These are phyloP conservation scores for Hawksworthiomyces lignivorus DNA, from an alignment of 2,329 filamentous ascomycete genomes.

Conservation along the genomic window DNA sequence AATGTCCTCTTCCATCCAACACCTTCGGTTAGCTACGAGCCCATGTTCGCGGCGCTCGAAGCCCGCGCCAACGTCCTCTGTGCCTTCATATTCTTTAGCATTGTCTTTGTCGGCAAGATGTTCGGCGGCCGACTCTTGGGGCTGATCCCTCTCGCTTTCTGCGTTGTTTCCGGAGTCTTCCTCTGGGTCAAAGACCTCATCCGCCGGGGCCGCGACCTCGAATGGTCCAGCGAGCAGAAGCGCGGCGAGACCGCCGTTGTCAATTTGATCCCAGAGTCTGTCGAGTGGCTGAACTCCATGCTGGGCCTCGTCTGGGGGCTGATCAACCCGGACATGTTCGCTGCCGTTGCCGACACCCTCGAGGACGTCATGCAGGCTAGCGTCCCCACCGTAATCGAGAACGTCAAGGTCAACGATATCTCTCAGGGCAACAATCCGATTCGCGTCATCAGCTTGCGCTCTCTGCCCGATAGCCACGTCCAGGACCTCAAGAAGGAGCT, in stretches of 20 bases:
- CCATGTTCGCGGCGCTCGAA: constrained; percentile 74
- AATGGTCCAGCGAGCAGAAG: constrained; percentile 82
- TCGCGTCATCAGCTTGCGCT: constrained; percentile 77
- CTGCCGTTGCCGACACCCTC: constrained; percentile 81
- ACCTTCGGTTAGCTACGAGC: constrained; percentile 80
- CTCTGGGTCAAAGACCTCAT: constrained; percentile 87
- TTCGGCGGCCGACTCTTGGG: constrained; percentile 74
- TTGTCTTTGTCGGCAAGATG: constrained; percentile 68
- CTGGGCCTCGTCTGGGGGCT: constrained; percentile 80
- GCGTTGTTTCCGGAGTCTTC: constrained; percentile 69
- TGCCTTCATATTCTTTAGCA: constrained; percentile 60
- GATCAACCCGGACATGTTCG: constrained; percentile 92
- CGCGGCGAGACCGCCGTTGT: constrained; percentile 78
- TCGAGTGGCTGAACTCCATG: constrained; percentile 93
- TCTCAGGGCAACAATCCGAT: constrained; percentile 88
- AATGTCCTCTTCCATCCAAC: constrained; percentile 95
- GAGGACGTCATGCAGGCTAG: constrained; percentile 97
- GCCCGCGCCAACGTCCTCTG: constrained; percentile 65
- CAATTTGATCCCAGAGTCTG: constrained; percentile 86
- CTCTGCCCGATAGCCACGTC: constrained; percentile 76
- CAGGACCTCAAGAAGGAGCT: constrained; percentile 75
- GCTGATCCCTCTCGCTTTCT: constrained; percentile 64
- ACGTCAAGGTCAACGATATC: constrained; percentile 90
- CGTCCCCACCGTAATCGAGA: constrained; percentile 83
- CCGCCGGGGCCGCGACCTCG: constrained; percentile 69